Evolutionary conservation across 2,329 filamentous ascomycete species (phyloP).

Genomic region (Fusarium anthophilum): DNA sequence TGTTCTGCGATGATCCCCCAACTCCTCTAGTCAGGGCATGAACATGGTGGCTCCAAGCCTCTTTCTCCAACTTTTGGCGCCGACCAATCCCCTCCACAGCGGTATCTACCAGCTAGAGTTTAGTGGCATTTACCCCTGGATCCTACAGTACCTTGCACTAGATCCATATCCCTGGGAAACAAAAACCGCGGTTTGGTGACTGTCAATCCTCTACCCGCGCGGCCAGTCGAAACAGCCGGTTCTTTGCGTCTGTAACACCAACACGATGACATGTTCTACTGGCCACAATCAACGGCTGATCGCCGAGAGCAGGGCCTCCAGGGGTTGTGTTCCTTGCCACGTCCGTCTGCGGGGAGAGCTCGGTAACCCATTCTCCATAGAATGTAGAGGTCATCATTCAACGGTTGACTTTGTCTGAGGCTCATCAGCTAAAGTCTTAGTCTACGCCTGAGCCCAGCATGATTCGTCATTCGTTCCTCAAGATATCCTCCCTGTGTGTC

Average conservation of each 20-base stretch:
- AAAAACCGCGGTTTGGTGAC: not conserved
- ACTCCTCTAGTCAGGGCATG: not conserved
- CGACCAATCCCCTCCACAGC: constrained; percentile 16
- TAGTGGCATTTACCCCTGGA: constrained; percentile 27
- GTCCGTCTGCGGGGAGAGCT: constrained; percentile 18
- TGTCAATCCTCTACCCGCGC: constrained; percentile 35
- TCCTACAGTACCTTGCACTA: not conserved
- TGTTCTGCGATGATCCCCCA: not conserved
- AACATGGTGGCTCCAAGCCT: constrained; percentile 12
- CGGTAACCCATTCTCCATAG: not conserved
- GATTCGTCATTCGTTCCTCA: constrained; percentile 21
- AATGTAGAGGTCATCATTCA: constrained; percentile 13
- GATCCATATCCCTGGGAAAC: not conserved
- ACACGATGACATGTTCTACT: constrained; percentile 27
- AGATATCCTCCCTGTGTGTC: constrained; percentile 15
- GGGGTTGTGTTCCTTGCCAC: constrained; percentile 6
- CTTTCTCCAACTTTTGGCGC: constrained; percentile 4
- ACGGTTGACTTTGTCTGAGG: constrained; percentile 20
- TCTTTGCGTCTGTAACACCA: constrained; percentile 35
- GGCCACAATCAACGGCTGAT: constrained; percentile 26
- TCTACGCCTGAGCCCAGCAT: constrained; percentile 6
- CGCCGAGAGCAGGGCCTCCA: constrained; percentile 12
- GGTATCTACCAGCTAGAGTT: constrained; percentile 16
- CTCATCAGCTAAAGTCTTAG: constrained; percentile 26
- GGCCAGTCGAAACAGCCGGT: constrained; percentile 38